phyloP scores from a whole-genome alignment of 164 flowering plant genomes.

The Vitis cinerea region DNA sequence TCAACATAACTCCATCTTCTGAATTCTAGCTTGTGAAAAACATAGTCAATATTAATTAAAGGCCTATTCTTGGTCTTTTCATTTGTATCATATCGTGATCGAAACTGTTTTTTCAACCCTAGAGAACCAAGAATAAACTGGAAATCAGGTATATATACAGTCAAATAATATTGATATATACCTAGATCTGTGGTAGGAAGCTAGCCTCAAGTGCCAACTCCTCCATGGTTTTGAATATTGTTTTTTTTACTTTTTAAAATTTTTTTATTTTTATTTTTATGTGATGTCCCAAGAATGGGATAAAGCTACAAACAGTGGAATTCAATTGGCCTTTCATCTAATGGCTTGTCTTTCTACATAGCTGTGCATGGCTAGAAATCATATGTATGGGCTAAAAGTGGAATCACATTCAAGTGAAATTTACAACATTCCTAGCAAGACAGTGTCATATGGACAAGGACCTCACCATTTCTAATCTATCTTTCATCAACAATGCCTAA shows the following conservation, averaged over 20 bases:
- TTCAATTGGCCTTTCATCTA: not conserved
- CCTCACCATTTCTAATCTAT: not conserved
- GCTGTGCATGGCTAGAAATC: slow-evolving; percentile 1
- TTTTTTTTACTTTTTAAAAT: no score
- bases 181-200: not conserved
- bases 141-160: no score
- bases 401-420: slow-evolving; percentile 7
- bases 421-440: slow-evolving; percentile 15
- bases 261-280: no score
- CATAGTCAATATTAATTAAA: no score
- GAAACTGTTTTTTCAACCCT: no score
- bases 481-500: slow-evolving; percentile 6
- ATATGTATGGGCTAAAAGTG: not conserved
- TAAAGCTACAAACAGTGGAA: not conserved
- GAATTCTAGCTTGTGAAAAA: no score
- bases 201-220: not conserved
- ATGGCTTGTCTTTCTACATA: slow-evolving; percentile 7
- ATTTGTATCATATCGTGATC: no score
- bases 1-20: no score
- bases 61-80: no score
- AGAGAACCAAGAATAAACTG: no score
- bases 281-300: not conserved
- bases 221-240: not conserved
- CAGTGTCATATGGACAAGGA: slow-evolving; percentile 19
- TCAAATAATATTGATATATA: no score